A percentile compares a stretch with the other conserved stretches of the same genome.
Evolutionary conservation across 2,329 filamentous ascomycete genomes (phyloP).

Genomic region (Macrophomina pseudophaseolina): DNA sequence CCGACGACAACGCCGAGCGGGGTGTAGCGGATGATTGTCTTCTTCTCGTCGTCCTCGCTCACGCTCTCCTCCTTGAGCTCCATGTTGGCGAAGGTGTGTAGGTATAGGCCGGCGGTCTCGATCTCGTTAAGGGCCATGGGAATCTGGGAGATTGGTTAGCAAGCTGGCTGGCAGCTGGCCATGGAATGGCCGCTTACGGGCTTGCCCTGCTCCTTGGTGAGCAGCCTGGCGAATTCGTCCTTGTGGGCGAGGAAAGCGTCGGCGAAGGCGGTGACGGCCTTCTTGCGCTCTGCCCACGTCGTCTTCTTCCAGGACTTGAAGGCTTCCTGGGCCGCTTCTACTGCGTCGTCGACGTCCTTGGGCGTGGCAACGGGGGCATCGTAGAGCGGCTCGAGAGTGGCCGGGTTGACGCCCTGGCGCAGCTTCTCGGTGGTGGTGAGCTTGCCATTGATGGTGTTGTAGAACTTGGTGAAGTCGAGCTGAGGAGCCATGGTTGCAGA

Average conservation of each 20-base stretch:
- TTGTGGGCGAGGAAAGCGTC: slow-evolving; percentile 29
- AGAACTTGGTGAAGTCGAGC: slow-evolving; percentile 26
- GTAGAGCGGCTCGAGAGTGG: slow-evolving; percentile 52
- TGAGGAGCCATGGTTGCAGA: slow-evolving; percentile 15
- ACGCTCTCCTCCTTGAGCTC: slow-evolving; percentile 47
- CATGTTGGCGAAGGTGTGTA: slow-evolving; percentile 41
- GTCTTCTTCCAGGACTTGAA: slow-evolving; percentile 50
- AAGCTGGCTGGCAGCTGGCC: background rate
- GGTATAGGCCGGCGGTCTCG: slow-evolving; percentile 31
- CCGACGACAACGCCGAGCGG: slow-evolving; percentile 50
- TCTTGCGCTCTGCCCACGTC: slow-evolving; percentile 32
- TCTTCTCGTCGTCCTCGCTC: slow-evolving; percentile 54
- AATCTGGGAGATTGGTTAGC: slow-evolving; percentile 19
- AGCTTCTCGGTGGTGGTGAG: slow-evolving; percentile 48
- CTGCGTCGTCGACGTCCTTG: slow-evolving; percentile 55
- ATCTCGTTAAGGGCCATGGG: slow-evolving; percentile 32
- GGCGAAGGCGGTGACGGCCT: slow-evolving; percentile 32
- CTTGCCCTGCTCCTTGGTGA: slow-evolving; percentile 37
- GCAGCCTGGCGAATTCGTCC: slow-evolving; percentile 33
- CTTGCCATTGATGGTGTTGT: slow-evolving; percentile 57
- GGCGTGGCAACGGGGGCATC: slow-evolving; percentile 54
- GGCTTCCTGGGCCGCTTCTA: slow-evolving; percentile 51
- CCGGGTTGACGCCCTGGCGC: slow-evolving; percentile 55
- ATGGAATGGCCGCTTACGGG: slow-evolving; percentile 20
- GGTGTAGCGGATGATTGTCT: slow-evolving; percentile 52